These are phyloP conservation scores for Gastrolobium villosum DNA, from an alignment of 306 rosid genomes.

Conservation along the genomic window DNA sequence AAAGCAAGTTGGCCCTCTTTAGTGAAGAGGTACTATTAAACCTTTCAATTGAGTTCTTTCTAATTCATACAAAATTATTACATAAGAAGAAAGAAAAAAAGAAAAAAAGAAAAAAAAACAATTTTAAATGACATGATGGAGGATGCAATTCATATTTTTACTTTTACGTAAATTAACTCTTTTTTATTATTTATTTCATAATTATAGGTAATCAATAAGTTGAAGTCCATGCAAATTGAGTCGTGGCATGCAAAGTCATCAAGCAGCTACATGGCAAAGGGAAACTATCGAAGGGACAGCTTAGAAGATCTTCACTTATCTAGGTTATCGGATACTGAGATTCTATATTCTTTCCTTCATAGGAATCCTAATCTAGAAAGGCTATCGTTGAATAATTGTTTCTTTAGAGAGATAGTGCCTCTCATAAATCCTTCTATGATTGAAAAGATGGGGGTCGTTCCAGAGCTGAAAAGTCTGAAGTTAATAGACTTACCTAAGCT, in stretches of 20 bases:
- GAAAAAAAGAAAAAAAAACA: too few species aligned
- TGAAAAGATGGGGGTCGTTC: conserved; percentile 32
- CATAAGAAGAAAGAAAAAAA: not conserved
- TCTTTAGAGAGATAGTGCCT: not conserved
- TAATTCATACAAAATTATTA: not conserved
- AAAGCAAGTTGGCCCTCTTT: not conserved
- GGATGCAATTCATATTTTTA: too few species aligned
- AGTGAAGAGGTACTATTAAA: not conserved
- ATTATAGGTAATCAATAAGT: conserved; percentile 20
- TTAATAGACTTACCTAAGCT: not conserved
- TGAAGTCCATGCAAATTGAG: conserved; percentile 33
- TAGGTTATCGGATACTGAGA: not conserved
- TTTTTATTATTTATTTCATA: too few species aligned
- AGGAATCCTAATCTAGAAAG: conserved; percentile 32
- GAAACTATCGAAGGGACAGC: not conserved
- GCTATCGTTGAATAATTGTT: not conserved
- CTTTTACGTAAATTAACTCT: not conserved
- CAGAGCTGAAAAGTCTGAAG: conserved; percentile 14
- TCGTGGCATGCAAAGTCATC: not conserved
- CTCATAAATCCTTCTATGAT: not conserved
- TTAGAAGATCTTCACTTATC: conserved; percentile 17
- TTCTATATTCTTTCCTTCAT: conserved; percentile 36
- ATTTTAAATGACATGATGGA: too few species aligned
- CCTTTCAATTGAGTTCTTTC: not conserved
- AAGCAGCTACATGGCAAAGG: not conserved